These are phyloP conservation scores for Tremella yokohamensis DNA, from an alignment of 768 basidiomycete species.

Conservation along the genomic window DNA sequence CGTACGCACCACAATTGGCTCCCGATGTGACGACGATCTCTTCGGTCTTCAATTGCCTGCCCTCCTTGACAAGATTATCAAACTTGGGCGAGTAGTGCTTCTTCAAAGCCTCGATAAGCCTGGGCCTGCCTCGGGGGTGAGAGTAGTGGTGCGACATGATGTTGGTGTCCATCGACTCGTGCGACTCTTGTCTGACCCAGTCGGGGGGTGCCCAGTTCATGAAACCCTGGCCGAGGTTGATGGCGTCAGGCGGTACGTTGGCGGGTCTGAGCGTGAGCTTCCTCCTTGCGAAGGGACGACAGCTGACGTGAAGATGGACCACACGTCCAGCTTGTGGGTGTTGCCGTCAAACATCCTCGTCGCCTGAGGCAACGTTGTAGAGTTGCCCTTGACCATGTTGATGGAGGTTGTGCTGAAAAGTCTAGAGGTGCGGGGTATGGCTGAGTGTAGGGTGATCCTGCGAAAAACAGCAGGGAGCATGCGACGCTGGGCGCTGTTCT, in stretches of 20 bases:
- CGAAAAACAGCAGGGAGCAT: no score
- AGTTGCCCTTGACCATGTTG: conserved; percentile 13
- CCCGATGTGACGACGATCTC: conserved; percentile 95
- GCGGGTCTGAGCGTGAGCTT: conserved; percentile 59
- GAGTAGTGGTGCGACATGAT: conserved; percentile 52
- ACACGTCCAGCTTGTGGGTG: conserved; percentile 50
- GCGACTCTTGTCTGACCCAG: conserved; percentile 46
- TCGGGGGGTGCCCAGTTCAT: conserved; percentile 52
- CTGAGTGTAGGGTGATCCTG: no score
- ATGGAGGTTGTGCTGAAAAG: no score
- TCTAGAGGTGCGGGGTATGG: no score
- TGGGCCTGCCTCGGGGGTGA: conserved; percentile 81
- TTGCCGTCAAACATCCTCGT: conserved; percentile 45
- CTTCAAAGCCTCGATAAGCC: conserved; percentile 82
- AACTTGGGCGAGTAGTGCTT: conserved; percentile 68
- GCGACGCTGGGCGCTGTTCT: no score
- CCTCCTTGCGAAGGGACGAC: neutral
- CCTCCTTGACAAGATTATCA: conserved; percentile 54
- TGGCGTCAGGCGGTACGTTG: conserved; percentile 83
- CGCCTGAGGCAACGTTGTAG: conserved; percentile 38
- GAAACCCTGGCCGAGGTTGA: conserved; percentile 79
- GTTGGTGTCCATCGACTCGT: conserved; percentile 42
- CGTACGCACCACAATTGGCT: conserved; percentile 81
- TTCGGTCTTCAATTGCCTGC: conserved; percentile 71
- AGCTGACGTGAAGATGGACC: conserved; percentile 51